A percentile compares a stretch with the other conserved stretches of the same genome.
Conservation (phyloP, 2,329 filamentous ascomycete species). For the Exophiala sp. region DNA sequence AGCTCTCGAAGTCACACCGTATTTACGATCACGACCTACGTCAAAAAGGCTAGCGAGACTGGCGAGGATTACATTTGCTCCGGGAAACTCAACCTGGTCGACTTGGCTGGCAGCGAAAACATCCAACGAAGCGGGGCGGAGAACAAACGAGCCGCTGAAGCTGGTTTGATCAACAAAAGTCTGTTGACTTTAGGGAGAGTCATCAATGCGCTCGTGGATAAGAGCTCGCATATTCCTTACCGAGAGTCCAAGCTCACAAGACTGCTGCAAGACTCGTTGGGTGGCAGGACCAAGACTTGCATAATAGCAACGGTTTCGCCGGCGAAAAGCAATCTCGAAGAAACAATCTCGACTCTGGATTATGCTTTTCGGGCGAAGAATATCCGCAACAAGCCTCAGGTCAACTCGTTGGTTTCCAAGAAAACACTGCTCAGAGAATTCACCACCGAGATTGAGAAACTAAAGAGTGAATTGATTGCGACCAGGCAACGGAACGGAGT, state of each 20-base stretch:
- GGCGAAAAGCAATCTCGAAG: slow-evolving; percentile 89
- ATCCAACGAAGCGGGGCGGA: slow-evolving; percentile 95
- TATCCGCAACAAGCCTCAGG: slow-evolving; percentile 93
- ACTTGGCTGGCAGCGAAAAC: slow-evolving; percentile 94
- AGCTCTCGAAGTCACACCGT: slow-evolving; percentile 96
- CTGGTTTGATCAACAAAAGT: slow-evolving; percentile 96
- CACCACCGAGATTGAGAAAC: slow-evolving; percentile 83
- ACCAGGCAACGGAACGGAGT: slow-evolving; percentile 92
- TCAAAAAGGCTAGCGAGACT: slow-evolving; percentile 72
- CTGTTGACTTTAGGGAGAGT: slow-evolving; percentile 89
- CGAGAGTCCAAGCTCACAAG: slow-evolving; percentile 94
- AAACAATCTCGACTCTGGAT: slow-evolving; percentile 95
- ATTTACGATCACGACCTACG: slow-evolving; percentile 89
- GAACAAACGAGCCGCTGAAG: slow-evolving; percentile 94
- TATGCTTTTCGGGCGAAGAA: slow-evolving; percentile 98
- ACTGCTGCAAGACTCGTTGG: slow-evolving; percentile 90
- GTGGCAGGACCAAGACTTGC: slow-evolving; percentile 93
- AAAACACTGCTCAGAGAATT: slow-evolving; percentile 88
- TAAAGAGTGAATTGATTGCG: slow-evolving; percentile 88
- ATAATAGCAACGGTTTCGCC: slow-evolving; percentile 97
- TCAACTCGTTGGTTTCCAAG: slow-evolving; percentile 88
- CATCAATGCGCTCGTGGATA: slow-evolving; percentile 94
- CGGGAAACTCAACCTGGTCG: slow-evolving; percentile 92
- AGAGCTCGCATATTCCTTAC: slow-evolving; percentile 79
- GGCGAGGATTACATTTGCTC: slow-evolving; percentile 86